Percentiles rank a stretch among this genome's conserved stretches.
These are phyloP conservation scores for Tardiomyces digboiensis DNA, from an alignment of 1,139 yeast species.

Conservation along the genomic window DNA sequence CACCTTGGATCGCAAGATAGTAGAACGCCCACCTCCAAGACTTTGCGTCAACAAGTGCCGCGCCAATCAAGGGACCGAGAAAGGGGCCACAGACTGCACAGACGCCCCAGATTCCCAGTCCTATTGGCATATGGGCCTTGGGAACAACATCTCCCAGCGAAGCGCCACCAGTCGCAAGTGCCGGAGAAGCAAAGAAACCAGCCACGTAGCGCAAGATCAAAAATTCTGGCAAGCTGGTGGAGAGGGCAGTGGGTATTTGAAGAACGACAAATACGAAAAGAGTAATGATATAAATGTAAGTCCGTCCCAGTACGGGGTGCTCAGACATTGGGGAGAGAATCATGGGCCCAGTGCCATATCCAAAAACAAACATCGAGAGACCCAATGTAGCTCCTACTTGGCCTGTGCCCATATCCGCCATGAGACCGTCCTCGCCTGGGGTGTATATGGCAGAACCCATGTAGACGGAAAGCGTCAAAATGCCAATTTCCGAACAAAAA, in stretches of 20 bases:
- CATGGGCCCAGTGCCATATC: conserved; percentile 44
- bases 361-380: conserved; percentile 42
- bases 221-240: conserved; percentile 63
- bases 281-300: conserved; percentile 45
- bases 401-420: conserved; percentile 15
- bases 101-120: conserved; percentile 53
- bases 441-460: conserved; percentile 1
- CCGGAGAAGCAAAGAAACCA: conserved; percentile 74
- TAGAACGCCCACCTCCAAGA: conserved; percentile 57
- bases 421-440: not conserved
- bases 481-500: not conserved
- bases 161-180: conserved; percentile 79
- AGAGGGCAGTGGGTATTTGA: conserved; percentile 65
- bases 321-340: conserved; percentile 44
- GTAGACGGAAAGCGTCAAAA: not conserved
- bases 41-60: conserved; percentile 24
- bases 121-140: conserved; percentile 55
- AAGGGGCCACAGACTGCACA: conserved; percentile 71
- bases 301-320: conserved; percentile 55
- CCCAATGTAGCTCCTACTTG: conserved; percentile 27
- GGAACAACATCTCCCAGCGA: conserved; percentile 71
- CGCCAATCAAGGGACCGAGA: conserved; percentile 50
- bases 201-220: conserved; percentile 67
- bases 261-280: conserved; percentile 37
- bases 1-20: conserved; percentile 42